Evolutionary conservation across 352 stramenopile genomes (phyloP), one percentile per base, ranked within the genome.

Genomic region (Phytophthora ramorum): DNA sequence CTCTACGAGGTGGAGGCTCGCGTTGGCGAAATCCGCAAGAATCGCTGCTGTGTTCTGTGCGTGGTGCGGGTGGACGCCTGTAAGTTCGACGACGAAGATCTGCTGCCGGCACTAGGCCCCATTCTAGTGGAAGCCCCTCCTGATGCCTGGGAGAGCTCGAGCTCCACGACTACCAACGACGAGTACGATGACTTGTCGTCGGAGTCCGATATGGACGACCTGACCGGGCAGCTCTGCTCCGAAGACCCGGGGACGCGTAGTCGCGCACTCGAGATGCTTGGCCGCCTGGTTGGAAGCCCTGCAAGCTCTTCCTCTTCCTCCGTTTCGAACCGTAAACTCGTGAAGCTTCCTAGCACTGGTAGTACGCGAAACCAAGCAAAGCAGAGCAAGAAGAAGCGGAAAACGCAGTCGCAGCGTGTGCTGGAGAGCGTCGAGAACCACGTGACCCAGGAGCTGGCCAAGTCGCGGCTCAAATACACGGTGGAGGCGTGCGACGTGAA

Each of bases 41-140:
- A 76, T 46, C 72, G 75, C 9, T 74, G 60, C 52, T 86, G 78
- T 43, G 38, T 83, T 24, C 63, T 67, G 56, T 86, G 78, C 35
- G 66, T 83, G 17, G 55, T 75, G 26, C 78, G 78, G 9, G 75
- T 83, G 20, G 75, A 86, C 63, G 37, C 60, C 0, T 86, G 78
- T 44, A 53, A 64, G 10, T 86, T 80, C 24, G 78, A 83, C 16
- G 78, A 86, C 48, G 71, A 80, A 35, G 71, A 81, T 74, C 46
- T 89, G 24, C 24, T 84, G 19, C 43, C 64, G 4, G 81, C 71
- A 2, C 64, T 87, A 9, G 78, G 78, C 3, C 78, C 78, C 30
- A 10, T 62, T 73, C 28, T 91, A 79, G 82, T 60, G 67, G 61
- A 72, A 78, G 41, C 70, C 2, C 68, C 80, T 17, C 71, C 84